Evolutionary conservation across 2,329 filamentous ascomycete species (phyloP).

Genomic region (Ceratocystis lukuohia): DNA sequence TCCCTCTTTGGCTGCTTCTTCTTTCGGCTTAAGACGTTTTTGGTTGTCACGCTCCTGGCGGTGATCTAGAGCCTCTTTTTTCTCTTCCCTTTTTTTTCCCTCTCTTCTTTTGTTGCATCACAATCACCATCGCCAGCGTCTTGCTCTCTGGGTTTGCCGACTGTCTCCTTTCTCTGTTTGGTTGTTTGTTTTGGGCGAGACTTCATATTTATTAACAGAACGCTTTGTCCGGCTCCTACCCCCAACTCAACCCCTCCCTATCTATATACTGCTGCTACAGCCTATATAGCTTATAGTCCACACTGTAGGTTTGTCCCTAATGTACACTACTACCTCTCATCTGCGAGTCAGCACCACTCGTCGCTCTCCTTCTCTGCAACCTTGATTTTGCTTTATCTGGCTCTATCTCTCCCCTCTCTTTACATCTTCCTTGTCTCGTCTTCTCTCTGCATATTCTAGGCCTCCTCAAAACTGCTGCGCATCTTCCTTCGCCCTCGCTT

Average conservation of each 20-base stretch:
- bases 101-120: not conserved
- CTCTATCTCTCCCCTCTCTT: not conserved
- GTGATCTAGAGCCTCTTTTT: not conserved
- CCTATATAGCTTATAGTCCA: not conserved
- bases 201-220: not conserved
- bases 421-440: not conserved
- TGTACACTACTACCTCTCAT: not conserved
- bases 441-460: not conserved
- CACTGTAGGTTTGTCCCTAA: not conserved
- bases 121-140: not conserved
- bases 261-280: not conserved
- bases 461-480: slow-evolving; percentile 8
- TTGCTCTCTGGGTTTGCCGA: not conserved
- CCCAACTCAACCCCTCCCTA: not conserved
- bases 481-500: slow-evolving; percentile 12
- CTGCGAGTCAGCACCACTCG: not conserved
- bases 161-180: not conserved
- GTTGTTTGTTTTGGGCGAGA: not conserved
- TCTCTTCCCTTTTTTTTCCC: not conserved
- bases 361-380: not conserved
- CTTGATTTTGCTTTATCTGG: not conserved
- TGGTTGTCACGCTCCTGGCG: not conserved
- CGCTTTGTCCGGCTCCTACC: not conserved
- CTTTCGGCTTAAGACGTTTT: not conserved
- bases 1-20: not conserved